Conservation (phyloP, 2,329 filamentous ascomycete genomes). For the Alternaria infectoria region DNA sequence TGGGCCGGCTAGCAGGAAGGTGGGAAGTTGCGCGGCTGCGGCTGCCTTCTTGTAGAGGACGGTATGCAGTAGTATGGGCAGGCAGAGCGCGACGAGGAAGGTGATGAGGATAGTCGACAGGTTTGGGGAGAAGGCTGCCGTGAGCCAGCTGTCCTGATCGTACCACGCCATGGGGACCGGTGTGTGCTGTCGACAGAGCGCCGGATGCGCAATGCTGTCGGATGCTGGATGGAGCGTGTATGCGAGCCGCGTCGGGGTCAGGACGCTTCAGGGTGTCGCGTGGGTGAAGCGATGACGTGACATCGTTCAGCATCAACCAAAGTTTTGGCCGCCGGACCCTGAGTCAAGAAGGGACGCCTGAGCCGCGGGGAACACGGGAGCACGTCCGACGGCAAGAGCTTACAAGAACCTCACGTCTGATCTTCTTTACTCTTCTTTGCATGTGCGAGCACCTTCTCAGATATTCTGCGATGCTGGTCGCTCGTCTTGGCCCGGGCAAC, state of each 20-base stretch:
- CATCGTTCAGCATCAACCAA: constrained; percentile 17
- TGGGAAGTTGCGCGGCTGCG: constrained; percentile 69
- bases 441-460: neutral
- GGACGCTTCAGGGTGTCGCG: neutral
- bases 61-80: constrained; percentile 79
- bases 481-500: neutral
- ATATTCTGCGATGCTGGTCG: neutral
- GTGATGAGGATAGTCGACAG: constrained; percentile 68
- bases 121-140: constrained; percentile 54
- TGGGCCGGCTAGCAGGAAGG: constrained; percentile 81
- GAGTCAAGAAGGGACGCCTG: constrained; percentile 5
- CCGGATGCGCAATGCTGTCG: neutral
- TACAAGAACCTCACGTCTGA: constrained; percentile 37
- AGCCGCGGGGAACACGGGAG: constrained; percentile 22
- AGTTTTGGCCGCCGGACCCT: constrained; percentile 13
- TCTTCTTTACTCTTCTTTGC: neutral
- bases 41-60: constrained; percentile 72
- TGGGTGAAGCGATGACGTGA: constrained; percentile 28
- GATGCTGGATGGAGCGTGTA: neutral
- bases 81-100: constrained; percentile 70
- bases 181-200: neutral
- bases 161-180: constrained; percentile 42
- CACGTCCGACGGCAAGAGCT: constrained; percentile 27
- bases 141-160: constrained; percentile 53
- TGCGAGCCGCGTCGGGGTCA: neutral